Percentiles rank a stretch among this genome's conserved stretches.
These are phyloP conservation scores for Phylloboletellus chloephorus DNA, from an alignment of 1,284 basidiomycete genomes.

Conservation along the genomic window DNA sequence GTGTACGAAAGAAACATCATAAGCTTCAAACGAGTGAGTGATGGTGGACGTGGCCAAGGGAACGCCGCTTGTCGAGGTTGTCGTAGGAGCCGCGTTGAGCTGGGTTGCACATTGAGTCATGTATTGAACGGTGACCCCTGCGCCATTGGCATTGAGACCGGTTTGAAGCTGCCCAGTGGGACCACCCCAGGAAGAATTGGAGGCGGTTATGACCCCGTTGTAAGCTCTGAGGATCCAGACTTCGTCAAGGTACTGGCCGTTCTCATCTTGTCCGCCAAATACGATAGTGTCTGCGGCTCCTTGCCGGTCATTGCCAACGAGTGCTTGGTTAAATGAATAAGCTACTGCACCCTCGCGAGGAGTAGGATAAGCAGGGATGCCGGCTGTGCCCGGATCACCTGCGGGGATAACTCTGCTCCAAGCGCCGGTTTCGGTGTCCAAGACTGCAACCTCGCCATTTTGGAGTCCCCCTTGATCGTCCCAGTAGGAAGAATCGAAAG, in stretches of 20 bases:
- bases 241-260: conserved; percentile 64
- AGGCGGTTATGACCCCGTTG: conserved; percentile 48
- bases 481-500: conserved; percentile 59
- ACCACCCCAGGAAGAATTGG: conserved; percentile 57
- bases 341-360: conserved; percentile 68
- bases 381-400: conserved; percentile 55
- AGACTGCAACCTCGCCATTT: conserved; percentile 65
- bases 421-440: conserved; percentile 56
- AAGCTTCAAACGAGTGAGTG: conserved; percentile 26
- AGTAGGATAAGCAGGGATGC: conserved; percentile 44
- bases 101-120: conserved; percentile 53
- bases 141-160: conserved; percentile 58
- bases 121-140: conserved; percentile 60
- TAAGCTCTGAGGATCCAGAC: conserved; percentile 74
- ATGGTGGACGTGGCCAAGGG: conserved; percentile 22
- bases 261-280: conserved; percentile 66
- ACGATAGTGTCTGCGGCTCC: conserved; percentile 68
- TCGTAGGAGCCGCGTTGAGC: conserved; percentile 26
- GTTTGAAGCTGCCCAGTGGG: conserved; percentile 54
- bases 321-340: conserved; percentile 45
- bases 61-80: conserved; percentile 22
- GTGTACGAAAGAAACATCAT: conserved; percentile 55
- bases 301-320: conserved; percentile 51
- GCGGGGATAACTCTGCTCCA: conserved; percentile 72
- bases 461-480: conserved; percentile 53